Base-by-base conservation (phyloP, 306 rosid genomes). In the Cicer judaicum region DNA sequence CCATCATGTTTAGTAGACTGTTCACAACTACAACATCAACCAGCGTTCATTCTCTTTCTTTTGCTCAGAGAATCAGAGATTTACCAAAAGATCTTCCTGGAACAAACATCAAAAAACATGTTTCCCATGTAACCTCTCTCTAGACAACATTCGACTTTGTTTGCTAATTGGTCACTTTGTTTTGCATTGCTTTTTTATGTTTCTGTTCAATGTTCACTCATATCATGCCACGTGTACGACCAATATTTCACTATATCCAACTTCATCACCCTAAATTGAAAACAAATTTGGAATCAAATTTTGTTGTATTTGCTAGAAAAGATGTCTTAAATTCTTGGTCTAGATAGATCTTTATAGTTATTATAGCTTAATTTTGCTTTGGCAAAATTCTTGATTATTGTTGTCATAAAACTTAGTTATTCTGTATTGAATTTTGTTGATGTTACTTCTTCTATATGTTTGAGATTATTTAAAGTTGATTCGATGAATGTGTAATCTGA, bases 41-140 rank as follows among this genome's bases (percentile, higher is more conserved):
- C 8, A 6, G 64, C 4, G 6, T 15, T 24, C 88, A 83, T 53
- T 84, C 90, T 59, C 56, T 90, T 21, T 85, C 96, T 40, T 84
- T 89, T 64, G 80, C 86, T 66, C 93, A 84, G 67, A 88, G 89
- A 64, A 76, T 93, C 82, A 87, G 97, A 84, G 88, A 89, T 79
- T 88, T 93, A 16, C 98, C 98, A 6, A 93, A 89, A 68, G 85
- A 85, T 76, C 90, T 90, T 39, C 98, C 98, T 14, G 95, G 91
- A 63, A 93, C 85, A 80, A 84, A 80, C 49, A 88, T 93, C 85
- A 87, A 84, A 86, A 84, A 74, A 18, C 79, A 90, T 77, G 95
- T 84, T 78, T 84, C 89, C 21, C 90, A 90, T 82, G 98, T 93
- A 83, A 48, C 16, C 53, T 19, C 19, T 16, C 46, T 11, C 29